Conservation (phyloP, 306 rosid species). For the Cucumis hystrix region DNA sequence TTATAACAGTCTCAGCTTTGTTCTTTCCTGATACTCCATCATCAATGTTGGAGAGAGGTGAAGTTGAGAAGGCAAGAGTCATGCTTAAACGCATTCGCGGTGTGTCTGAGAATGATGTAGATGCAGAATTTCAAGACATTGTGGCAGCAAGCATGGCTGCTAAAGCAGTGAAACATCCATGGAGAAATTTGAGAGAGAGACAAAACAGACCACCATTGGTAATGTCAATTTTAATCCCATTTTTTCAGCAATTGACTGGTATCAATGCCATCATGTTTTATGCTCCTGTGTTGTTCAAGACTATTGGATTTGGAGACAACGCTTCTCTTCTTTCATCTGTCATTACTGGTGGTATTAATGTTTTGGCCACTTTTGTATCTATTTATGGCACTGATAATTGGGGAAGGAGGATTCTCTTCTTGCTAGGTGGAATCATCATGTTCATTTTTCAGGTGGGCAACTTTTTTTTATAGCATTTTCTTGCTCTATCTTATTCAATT, state of each 20-base stretch:
- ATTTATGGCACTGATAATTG: background rate
- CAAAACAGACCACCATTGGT: too few relatives aligned
- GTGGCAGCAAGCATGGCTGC: background rate
- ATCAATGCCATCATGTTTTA: background rate
- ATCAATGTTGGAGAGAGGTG: conserved; percentile 4
- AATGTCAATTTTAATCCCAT: too few relatives aligned
- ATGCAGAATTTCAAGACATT: background rate
- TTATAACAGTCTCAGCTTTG: conserved; percentile 32
- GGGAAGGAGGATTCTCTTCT: background rate
- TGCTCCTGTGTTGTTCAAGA: too few relatives aligned
- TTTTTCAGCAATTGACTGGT: background rate
- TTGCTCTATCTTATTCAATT: too few relatives aligned
- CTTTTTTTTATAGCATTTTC: too few relatives aligned
- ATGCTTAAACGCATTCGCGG: conserved; percentile 14
- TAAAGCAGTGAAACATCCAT: background rate
- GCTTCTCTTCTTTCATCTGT: too few relatives aligned
- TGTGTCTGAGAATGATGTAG: background rate
- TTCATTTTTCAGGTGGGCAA: background rate
- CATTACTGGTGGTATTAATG: too few relatives aligned
- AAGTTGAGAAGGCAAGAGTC: conserved; percentile 27
- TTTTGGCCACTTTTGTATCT: background rate
- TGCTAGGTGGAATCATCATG: too few relatives aligned
- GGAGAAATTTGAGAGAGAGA: too few relatives aligned
- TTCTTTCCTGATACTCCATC: conserved; percentile 42
- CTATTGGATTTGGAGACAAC: too few relatives aligned